Percentiles rank a stretch among this genome's conserved stretches.
Conservation (phyloP, 805 yeast genomes). For the Debaryomyces hansenii region DNA sequence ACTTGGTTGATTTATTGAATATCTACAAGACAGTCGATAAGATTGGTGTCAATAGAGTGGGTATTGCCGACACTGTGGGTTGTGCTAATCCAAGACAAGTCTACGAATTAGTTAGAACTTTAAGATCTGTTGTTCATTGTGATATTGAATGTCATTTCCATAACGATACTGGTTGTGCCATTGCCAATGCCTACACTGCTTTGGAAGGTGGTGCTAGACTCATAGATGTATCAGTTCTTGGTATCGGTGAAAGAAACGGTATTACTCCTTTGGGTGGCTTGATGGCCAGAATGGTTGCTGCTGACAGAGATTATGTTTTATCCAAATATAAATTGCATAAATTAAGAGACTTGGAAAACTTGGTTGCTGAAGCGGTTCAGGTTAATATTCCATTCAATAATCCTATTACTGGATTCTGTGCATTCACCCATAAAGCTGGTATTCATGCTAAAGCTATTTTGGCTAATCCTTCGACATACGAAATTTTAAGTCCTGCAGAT, state of each 20-base stretch:
- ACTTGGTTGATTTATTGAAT: constrained; percentile 90
- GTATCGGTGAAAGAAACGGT: constrained; percentile 99
- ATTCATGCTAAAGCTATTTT: constrained; percentile 98
- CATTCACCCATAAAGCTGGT: constrained; percentile 99
- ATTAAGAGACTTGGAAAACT: constrained; percentile 90
- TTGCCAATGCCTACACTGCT: constrained; percentile 97
- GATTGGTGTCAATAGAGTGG: constrained; percentile 97
- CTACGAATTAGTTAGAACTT: constrained; percentile 91
- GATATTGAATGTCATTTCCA: constrained; percentile 99
- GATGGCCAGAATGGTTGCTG: constrained; percentile 99
- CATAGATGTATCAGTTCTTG: constrained; percentile 92
- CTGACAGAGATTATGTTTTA: constrained; percentile 93
- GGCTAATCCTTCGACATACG: constrained; percentile 99
- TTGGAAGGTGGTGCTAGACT: constrained; percentile 96
- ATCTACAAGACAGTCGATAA: constrained; percentile 95
- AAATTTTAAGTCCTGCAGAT: constrained; percentile 90
- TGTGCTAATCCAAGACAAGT: constrained; percentile 99
- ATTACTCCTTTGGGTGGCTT: constrained; percentile 96
- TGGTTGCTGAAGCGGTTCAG: constrained; percentile 96
- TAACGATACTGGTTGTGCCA: constrained; percentile 98
- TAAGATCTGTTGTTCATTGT: constrained; percentile 90
- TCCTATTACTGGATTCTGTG: constrained; percentile 99
- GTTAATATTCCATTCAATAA: constrained; percentile 97
- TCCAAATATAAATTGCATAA: constrained; percentile 94
- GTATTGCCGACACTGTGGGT: constrained; percentile 99